Percentiles rank a stretch among this genome's conserved stretches.
Evolutionary conservation across 139 green algal species (phyloP).

Genomic region (Chlorella sp.): DNA sequence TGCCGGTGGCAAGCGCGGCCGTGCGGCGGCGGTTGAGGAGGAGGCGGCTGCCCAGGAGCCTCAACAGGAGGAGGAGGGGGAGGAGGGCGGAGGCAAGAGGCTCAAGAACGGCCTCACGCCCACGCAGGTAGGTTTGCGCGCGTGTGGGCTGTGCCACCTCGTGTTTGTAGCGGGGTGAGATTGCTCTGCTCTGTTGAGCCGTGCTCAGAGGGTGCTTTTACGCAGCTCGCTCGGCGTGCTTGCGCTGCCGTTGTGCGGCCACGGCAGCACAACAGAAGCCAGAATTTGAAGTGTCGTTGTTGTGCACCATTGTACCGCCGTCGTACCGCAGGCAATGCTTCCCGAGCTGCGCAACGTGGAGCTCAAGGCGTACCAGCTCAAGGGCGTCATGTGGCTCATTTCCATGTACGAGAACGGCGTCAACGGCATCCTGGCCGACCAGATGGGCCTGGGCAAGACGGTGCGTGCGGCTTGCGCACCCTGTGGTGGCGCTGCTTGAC

Average conservation of each 20-base stretch:
- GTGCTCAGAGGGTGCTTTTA: no score
- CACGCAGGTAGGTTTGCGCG: constrained; percentile 5
- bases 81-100: no score
- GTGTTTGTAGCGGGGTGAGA: neutral
- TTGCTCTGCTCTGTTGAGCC: neutral
- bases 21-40: neutral
- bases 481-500: no score
- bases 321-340: constrained; percentile 51
- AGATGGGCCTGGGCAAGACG: constrained; percentile 97
- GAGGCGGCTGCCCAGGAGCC: no score
- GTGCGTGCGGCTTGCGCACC: no score
- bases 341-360: constrained; percentile 73
- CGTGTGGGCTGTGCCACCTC: neutral
- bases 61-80: no score
- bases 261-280: neutral
- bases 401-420: constrained; percentile 88
- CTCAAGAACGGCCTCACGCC: constrained; percentile 3
- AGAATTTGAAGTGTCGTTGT: neutral
- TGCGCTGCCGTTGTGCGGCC: neutral
- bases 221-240: no score
- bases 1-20: neutral
- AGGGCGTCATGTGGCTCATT: constrained; percentile 86
- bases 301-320: neutral
- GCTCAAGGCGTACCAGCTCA: constrained; percentile 86
- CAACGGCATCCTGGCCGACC: constrained; percentile 91